Evolutionary conservation across 169 alveolate genomes (phyloP), one percentile per base, ranked within the genome.

Genomic region (Plasmodium sp.): DNA sequence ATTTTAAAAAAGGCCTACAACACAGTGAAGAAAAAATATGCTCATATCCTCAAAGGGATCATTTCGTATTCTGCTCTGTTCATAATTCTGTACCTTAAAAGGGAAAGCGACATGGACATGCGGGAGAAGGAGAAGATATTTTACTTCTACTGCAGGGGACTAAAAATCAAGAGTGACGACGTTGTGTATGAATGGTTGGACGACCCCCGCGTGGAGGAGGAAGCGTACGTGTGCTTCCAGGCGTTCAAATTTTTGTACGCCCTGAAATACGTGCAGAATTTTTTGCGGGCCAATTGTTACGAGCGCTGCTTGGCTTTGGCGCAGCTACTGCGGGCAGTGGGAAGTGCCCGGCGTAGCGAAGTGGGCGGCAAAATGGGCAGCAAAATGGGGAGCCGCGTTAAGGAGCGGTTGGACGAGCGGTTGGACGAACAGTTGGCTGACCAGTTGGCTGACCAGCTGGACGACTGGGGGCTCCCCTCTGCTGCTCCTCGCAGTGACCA

Each of bases 71-170:
- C 84, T 27, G 22, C 67, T 12, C n/a, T 39, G 31, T 79, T 79
- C 33, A 33, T 79, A 79, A 43, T 79, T 36, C 31, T 79, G 84
- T 79, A 79, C 18, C 22, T 79, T 16, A 79, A 79, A 34, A 33
- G 41, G 41, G 41, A 39, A 43, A 79, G 31, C 39, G 22, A 79
- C 7, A 33, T 79, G n/a, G 51, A 33, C 43, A 33, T 36, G 12
- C 39, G 51, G 51, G 71, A 79, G 51, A 79, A 36, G 67, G 84
- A 79, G 51, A 79, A 79, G 18, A 79, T 79, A 36, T 79, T 79
- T 79, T 79, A 39, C 51, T 0, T 67, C 2, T 34, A 79, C 51
- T 79, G 51, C 27, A 79, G 34, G 36, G 51, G 51, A 16, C 39
- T 79, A 18, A 79, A 79, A 6, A 33, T 79, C 43, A 79, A 39